Evolutionary conservation across 176 grass and related monocot genomes (phyloP), one percentile per base, ranked within the genome.

Genomic region (Canna indica): DNA sequence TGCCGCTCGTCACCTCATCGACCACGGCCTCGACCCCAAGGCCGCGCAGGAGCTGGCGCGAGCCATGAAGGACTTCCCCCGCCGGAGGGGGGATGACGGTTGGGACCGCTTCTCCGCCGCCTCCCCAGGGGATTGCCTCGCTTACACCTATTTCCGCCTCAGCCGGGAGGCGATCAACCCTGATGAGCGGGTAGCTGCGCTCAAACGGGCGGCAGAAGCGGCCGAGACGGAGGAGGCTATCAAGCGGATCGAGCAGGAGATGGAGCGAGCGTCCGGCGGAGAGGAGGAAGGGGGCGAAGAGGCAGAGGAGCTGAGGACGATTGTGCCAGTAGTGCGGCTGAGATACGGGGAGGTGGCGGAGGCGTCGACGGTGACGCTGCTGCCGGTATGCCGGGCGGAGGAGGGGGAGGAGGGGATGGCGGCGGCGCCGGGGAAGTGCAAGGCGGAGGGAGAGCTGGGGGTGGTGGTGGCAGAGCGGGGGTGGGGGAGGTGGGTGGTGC

Each of bases 51-150:
- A 90, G 64, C 84, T 93, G 5, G 75, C 84, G 5, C 82, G 86
- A 27, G 32, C 86, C 62, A 83, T 93, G 59, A 84, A 85, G 76
- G 80, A 85, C 72, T 97, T 90, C 79, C 82, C 84, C 36, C 82
- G 76, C 30, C 82, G 89, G 64, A 75, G 80, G 13, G 82, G 77
- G 1, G 86, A 87, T 8, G 35, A 84, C 14, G 89, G 84, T 4
- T 93, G 86, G 94, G 69, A 76, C 7, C 72, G 22, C 59, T 97
- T 97, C 81, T 38, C 60, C 25, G 4, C 65, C 42, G 72, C 64
- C 17, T 87, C 82, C 1, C 82, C 86, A 3, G 89, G 77, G 20
- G 94, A 97, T 80, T 97, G 89, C 85, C 68, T 97, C 59, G 89
- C 94, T 1, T 93, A 73, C 82, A 78, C 82, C 31, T 71, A 83